Conservation (phyloP, 2,329 filamentous ascomycete species). For the Penicillium sp. region DNA sequence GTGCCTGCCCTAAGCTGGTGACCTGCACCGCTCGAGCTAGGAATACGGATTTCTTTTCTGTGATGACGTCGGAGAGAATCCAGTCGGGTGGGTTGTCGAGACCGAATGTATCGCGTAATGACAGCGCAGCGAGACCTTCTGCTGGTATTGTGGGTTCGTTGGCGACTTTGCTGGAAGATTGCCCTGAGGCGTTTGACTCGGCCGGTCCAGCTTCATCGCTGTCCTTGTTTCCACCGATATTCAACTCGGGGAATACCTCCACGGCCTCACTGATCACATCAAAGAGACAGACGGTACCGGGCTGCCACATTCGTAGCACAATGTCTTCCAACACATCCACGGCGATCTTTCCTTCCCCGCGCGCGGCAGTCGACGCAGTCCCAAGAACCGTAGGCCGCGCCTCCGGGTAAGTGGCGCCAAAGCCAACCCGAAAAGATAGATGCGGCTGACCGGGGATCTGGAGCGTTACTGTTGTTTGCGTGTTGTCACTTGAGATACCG, state of each 20-base stretch:
- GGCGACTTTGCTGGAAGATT: conserved; percentile 2
- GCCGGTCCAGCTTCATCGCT: conserved; percentile 6
- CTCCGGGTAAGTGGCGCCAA: conserved; percentile 72
- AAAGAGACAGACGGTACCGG: conserved; percentile 80
- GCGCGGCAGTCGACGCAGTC: conserved; percentile 71
- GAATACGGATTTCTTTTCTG: conserved; percentile 86
- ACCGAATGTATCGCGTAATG: conserved; percentile 29
- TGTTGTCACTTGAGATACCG: conserved; percentile 14
- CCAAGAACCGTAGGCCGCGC: conserved; percentile 70
- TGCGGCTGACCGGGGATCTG: conserved; percentile 60
- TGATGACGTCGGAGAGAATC: conserved; percentile 69
- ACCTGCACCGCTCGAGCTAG: conserved; percentile 73
- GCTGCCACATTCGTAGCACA: conserved; percentile 65
- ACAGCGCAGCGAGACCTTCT: conserved; percentile 27
- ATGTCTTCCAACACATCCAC: conserved; percentile 68
- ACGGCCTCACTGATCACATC: conserved; percentile 73
- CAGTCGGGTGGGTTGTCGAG: conserved; percentile 57
- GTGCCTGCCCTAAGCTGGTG: conserved; percentile 67
- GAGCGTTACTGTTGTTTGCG: conserved; percentile 55
- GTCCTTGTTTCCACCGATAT: conserved; percentile 33
- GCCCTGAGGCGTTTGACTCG: conserved; percentile 1
- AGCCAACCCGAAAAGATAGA: conserved; percentile 56
- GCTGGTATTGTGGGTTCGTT: not conserved
- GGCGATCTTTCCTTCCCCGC: conserved; percentile 70
- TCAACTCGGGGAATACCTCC: conserved; percentile 56